phyloP scores from a whole-genome alignment of 495 filamentous ascomycete genomes.

The Cladorrhinum samala region DNA sequence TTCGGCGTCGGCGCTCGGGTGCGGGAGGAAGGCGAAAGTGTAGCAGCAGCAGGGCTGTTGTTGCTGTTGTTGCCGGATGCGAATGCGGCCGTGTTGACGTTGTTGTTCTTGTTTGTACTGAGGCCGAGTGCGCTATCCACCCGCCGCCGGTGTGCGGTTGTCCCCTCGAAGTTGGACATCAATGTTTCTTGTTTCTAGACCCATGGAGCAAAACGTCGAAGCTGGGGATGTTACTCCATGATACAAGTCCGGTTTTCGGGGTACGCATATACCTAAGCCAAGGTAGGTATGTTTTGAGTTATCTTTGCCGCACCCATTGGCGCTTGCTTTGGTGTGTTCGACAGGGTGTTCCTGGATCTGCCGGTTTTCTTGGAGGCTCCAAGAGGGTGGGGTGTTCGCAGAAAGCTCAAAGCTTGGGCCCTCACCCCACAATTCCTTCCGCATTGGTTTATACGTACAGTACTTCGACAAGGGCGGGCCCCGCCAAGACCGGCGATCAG shows the following conservation, averaged over 20 bases:
- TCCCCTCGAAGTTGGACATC: constrained; percentile 27
- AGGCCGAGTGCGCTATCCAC: constrained; percentile 7
- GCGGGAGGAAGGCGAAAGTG: neutral
- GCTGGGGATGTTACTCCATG: neutral
- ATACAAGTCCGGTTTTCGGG: too few relatives aligned
- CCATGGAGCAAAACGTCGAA: constrained; percentile 18
- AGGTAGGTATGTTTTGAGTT: neutral
- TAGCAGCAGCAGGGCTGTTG: neutral
- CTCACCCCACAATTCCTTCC: neutral
- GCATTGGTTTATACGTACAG: too few relatives aligned
- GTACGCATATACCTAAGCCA: neutral
- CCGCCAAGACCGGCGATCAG: too few relatives aligned
- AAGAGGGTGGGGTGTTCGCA: too few relatives aligned
- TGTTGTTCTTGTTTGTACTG: constrained; percentile 5
- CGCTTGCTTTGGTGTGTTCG: neutral
- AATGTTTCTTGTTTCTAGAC: constrained; percentile 15
- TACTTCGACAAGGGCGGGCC: too few relatives aligned
- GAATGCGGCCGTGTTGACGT: too few relatives aligned
- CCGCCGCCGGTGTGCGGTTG: constrained; percentile 24
- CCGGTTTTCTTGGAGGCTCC: too few relatives aligned
- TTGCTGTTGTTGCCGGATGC: neutral
- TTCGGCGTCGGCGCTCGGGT: too few relatives aligned
- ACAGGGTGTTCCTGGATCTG: neutral
- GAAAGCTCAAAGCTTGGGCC: too few relatives aligned
- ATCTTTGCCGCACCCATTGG: neutral